Base-by-base conservation (phyloP, 495 filamentous ascomycete genomes). In the Tricharina praecox region DNA sequence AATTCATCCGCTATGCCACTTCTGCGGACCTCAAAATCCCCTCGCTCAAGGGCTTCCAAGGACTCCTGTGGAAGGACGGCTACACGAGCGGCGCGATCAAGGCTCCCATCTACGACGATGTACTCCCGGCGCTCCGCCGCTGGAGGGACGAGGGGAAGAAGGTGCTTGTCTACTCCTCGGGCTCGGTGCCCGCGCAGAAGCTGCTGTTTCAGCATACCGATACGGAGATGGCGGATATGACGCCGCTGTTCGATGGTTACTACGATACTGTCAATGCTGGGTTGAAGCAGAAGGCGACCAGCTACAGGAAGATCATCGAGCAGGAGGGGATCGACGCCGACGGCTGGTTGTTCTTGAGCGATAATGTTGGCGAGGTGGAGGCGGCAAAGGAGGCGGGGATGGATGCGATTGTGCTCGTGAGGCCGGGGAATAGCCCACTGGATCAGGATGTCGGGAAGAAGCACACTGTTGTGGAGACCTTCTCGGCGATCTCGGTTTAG, bases 231-330 rank as follows among this genome's bases (percentile, higher is more conserved):
- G 62, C 65, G n/a, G 76, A 85, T 53, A 58, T 82, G 48, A 68
- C 66, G 1, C 58, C 64, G 11, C 54, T 68, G 36, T 67, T 83
- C 48, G 62, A 62, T 21, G 74, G 67, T 37, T 81, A 71, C 62
- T 84, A 79, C 50, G 80, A 85, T 59, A 83, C 79, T 4, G 70
- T 78, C 32, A 85, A 76, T 52, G 79, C 79, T n/a, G 80, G 80
- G 5, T 65, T 70, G 50, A 85, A 85, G 67, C 64, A 62, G 42
- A 74, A 80, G 50, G 48, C 54, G 25, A 60, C 49, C 26, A 81
- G 77, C 55, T 85, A 84, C 59, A 58, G 61, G 55, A 71, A 60
- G 48, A 83, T 85, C 50, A 54, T 55, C 43, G 62, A 67, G 43
- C 52, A 69, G n/a, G 62, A 65, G 21, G 51, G 52, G 21, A 45